Base-by-base conservation (phyloP, 768 basidiomycete species). In the Clitopilus passeckerianus region DNA sequence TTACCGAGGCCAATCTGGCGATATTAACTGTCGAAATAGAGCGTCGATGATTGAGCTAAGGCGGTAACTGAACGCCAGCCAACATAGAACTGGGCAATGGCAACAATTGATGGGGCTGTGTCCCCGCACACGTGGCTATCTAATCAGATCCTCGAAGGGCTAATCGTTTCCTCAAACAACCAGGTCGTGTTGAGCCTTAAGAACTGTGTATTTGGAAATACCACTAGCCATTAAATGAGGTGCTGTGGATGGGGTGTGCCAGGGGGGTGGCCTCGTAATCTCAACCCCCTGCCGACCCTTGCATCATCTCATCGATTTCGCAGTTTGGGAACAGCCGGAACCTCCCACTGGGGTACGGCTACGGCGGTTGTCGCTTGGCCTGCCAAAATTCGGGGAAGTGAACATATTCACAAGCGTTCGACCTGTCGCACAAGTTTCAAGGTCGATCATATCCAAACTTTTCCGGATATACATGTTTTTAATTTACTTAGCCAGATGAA, bases 61-160 rank as follows among this genome's bases (percentile, higher is more conserved):
- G 6, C 46, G 46, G 46, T 23, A 22, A 50, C 46, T 50, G 46
- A 20, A 50, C 18, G 46, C 46, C 46, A 50, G 46, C 46, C 46
- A 50, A 50, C 46, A n/a, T 50, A n/a, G 46, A n/a, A 50, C 46
- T 50, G 46, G 46, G 46, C 46, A 50, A 23, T 50, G 46, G 46
- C 46, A 50, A 50, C 46, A 50, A 50, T 23, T 50, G 46, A 50
- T 50, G 46, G 46, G 46, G 46, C 46, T 50, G 46, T 50, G 46
- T 23, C 46, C 46, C 46, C 20, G 22, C 46, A 50, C 46, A 50
- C 46, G 46, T 50, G 46, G 46, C 46, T 50, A 50, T 50, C 46
- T 50, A 50, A 50, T 50, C 46, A 41, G 27, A 41, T 14, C 22
- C 46, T 50, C 46, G 20, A 50, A 50, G n/a, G n/a, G 37, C n/a